Base-by-base conservation (phyloP, 75 land plant genomes). In the Sequoia sempervirens region DNA sequence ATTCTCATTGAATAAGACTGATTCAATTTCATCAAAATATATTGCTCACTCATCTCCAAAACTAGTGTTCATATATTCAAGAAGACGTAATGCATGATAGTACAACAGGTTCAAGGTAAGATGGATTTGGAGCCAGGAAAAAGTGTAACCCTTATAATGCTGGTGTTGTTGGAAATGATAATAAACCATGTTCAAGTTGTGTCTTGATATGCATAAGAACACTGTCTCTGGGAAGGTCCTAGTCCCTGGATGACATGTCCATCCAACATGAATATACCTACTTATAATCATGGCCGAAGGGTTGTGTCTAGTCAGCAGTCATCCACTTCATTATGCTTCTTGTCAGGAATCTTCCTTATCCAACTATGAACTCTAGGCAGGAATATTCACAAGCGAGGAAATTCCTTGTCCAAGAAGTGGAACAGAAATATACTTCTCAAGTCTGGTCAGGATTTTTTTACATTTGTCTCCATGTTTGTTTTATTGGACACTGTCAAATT, bases 371-470 rank as follows among this genome's bases (percentile, higher is more conserved):
- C 10, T 23, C 79, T 46, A 38, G 47, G 10, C 79, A 40, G 45
- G 79, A 41, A 7, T 26, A 0, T 75, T 20, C 79, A 23, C 34
- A 34, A 3, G 8, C 20, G 36, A 34, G 36, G 36, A 34, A 34
- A 34, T 0, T 34, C 36, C 36, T 6, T 85, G 80, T 45, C 28
- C 82, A 50, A 75, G 84, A 50, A 74, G 64, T 32, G 90, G 88
- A 68, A 88, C 90, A 61, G 90, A 87, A 46, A 86, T 83, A 66
- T 86, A 83, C 72, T 50, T 87, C 15, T 83, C 88, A 10, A 83
- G 14, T 58, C 66, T 80, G 90, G 90, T 88, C 86, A 1, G 20
- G 7, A 1, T 56, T 36, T 43, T 36, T 43, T 43, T 5, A 43
- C 7, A 5, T 43, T 43, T 6, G 46, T 43, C 7, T 43, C 46